These are phyloP conservation scores for Capsella rubella DNA, from an alignment of 441 rosid genomes.

Conservation along the genomic window DNA sequence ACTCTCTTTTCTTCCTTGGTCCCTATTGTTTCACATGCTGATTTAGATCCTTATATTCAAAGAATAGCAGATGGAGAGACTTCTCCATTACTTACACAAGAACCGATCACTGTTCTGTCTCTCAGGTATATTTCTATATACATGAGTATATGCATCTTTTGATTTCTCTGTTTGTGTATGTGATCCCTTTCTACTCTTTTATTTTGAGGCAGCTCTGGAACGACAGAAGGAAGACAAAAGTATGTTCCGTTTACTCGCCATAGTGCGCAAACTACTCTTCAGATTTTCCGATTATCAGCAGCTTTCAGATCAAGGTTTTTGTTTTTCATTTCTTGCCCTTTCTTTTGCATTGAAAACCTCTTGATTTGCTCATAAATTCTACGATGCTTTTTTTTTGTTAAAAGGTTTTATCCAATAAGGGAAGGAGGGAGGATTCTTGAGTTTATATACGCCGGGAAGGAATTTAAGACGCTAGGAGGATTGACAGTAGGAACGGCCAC, in stretches of 20 bases:
- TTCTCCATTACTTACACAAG: constrained; percentile 72
- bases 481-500: constrained; percentile 84
- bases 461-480: constrained; percentile 75
- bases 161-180: constrained; percentile 1
- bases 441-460: constrained; percentile 83
- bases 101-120: constrained; percentile 70
- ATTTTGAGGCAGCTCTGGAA: constrained; percentile 73
- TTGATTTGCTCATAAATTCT: not conserved
- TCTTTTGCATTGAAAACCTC: not conserved
- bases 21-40: constrained; percentile 84
- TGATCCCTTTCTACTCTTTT: constrained; percentile 3
- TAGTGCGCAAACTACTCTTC: constrained; percentile 76
- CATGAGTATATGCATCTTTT: constrained; percentile 16
- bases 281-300: constrained; percentile 78
- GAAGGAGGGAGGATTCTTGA: constrained; percentile 89
- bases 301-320: constrained; percentile 86
- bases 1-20: constrained; percentile 66
- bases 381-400: not conserved
- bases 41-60: constrained; percentile 77
- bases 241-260: constrained; percentile 77
- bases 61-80: constrained; percentile 88
- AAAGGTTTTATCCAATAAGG: constrained; percentile 69
- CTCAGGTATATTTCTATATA: constrained; percentile 58
- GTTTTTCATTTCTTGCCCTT: not conserved
- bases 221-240: constrained; percentile 92